phyloP scores from a whole-genome alignment of 192 early-diverging fungal genomes.

The Spizellomyces sp. region DNA sequence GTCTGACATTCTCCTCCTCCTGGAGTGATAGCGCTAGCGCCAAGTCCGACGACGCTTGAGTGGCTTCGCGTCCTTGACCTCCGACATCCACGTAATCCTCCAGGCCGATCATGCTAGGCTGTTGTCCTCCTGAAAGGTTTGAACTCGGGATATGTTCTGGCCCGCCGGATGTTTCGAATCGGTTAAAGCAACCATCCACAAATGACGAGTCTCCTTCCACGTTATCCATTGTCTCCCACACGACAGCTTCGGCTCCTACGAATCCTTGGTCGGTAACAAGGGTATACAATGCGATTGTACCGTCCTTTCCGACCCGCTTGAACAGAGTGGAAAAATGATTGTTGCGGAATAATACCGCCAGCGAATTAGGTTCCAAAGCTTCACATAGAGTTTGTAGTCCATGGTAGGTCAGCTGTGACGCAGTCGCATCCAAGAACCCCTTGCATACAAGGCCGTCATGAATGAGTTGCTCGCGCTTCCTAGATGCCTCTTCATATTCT shows the following conservation, averaged over 20 bases:
- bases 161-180: not conserved
- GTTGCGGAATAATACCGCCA: slow-evolving; percentile 89
- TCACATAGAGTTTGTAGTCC: slow-evolving; percentile 73
- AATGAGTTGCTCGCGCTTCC: not conserved
- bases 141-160: not conserved
- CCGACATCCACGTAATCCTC: not conserved
- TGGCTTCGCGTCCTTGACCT: not conserved
- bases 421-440: slow-evolving; percentile 74
- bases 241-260: slow-evolving; percentile 29
- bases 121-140: too few relatives aligned
- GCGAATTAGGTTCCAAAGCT: slow-evolving; percentile 52
- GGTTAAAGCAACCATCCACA: slow-evolving; percentile 33
- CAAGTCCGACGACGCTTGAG: slow-evolving; percentile 8
- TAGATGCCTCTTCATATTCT: not conserved
- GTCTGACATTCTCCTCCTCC: slow-evolving; percentile 35
- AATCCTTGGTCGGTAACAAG: slow-evolving; percentile 55
- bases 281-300: slow-evolving; percentile 36
- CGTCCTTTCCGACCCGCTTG: slow-evolving; percentile 27
- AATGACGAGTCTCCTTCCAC: slow-evolving; percentile 44
- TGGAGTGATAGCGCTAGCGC: slow-evolving; percentile 46
- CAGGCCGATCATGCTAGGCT: slow-evolving; percentile 10
- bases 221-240: slow-evolving; percentile 47
- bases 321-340: slow-evolving; percentile 70
- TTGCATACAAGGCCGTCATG: slow-evolving; percentile 57
- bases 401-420: slow-evolving; percentile 82